Percentiles rank a stretch among this genome's conserved stretches.
These are phyloP conservation scores for Aspergillus caelatus DNA, from an alignment of 2,329 filamentous ascomycete genomes.

Conservation along the genomic window DNA sequence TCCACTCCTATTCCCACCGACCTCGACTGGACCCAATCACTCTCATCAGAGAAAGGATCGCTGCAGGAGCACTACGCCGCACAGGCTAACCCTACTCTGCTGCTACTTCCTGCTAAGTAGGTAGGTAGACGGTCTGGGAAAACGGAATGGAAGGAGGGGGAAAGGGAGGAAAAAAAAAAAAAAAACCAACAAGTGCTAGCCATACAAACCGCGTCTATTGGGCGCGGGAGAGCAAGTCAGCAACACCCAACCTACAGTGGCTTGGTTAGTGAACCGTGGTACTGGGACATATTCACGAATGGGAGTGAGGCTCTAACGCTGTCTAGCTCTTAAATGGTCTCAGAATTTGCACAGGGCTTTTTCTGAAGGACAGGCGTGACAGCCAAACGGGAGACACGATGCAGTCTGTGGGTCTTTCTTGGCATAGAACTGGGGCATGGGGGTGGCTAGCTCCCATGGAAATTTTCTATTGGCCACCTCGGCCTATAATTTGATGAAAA, in stretches of 20 bases:
- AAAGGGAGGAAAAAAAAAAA: slow-evolving; percentile 10
- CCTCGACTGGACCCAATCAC: background rate
- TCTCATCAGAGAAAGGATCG: slow-evolving; percentile 5
- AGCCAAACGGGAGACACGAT: slow-evolving; percentile 23
- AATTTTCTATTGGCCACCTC: slow-evolving; percentile 1
- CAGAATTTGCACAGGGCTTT: slow-evolving; percentile 19
- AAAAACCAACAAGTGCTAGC: slow-evolving; percentile 29
- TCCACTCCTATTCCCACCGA: background rate
- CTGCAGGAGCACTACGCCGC: slow-evolving; percentile 7
- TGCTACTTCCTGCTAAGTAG: background rate
- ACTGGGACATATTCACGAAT: slow-evolving; percentile 26
- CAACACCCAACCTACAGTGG: slow-evolving; percentile 23
- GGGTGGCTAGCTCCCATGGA: background rate
- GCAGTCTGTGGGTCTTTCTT: slow-evolving; percentile 19
- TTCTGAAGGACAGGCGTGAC: slow-evolving; percentile 20
- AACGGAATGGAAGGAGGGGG: slow-evolving; percentile 3
- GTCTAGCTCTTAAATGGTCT: slow-evolving; percentile 22
- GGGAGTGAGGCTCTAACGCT: slow-evolving; percentile 16
- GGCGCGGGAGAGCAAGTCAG: slow-evolving; percentile 21
- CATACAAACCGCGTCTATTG: slow-evolving; percentile 21
- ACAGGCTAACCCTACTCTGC: background rate
- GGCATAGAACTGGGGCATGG: slow-evolving; percentile 11
- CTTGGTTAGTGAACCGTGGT: slow-evolving; percentile 24
- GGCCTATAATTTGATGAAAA: background rate
- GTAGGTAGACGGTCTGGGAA: slow-evolving; percentile 3